phyloP scores from a whole-genome alignment of 1,139 yeast genomes.

The Zhuliangozyma blackwelliae region DNA sequence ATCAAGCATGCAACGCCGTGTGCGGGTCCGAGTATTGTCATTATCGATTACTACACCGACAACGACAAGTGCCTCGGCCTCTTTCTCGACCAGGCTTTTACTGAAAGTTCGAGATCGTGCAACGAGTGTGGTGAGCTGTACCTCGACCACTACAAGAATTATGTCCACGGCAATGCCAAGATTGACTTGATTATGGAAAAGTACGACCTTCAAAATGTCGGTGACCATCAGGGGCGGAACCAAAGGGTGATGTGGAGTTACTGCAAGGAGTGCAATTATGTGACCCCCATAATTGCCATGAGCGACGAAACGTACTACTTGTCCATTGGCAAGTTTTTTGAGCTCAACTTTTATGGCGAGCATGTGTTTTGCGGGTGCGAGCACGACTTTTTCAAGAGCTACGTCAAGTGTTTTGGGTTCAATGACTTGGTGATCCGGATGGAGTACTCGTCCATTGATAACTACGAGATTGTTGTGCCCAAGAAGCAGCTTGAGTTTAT shows the following conservation, averaged over 20 bases:
- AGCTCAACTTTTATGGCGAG: slow-evolving; percentile 76
- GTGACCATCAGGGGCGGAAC: slow-evolving; percentile 27
- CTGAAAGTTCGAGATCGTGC: slow-evolving; percentile 65
- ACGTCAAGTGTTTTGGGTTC: slow-evolving; percentile 78
- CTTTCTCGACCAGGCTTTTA: slow-evolving; percentile 75
- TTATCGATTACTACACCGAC: slow-evolving; percentile 85
- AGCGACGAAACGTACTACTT: slow-evolving; percentile 85
- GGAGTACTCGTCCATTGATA: slow-evolving; percentile 72
- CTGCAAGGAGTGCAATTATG: slow-evolving; percentile 72
- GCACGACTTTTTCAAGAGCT: slow-evolving; percentile 78
- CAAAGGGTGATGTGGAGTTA: slow-evolving; percentile 85
- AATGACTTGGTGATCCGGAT: slow-evolving; percentile 75
- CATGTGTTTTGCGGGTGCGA: slow-evolving; percentile 46
- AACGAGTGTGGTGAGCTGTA: slow-evolving; percentile 74
- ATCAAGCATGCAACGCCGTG: slow-evolving; percentile 88
- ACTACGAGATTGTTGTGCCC: slow-evolving; percentile 77
- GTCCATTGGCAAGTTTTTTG: slow-evolving; percentile 90
- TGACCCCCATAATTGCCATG: slow-evolving; percentile 82
- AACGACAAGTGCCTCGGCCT: slow-evolving; percentile 88
- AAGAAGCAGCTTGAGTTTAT: slow-evolving; percentile 67
- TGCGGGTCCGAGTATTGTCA: slow-evolving; percentile 78
- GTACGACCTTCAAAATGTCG: slow-evolving; percentile 50
- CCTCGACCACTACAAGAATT: slow-evolving; percentile 76
- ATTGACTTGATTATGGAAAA: slow-evolving; percentile 73
- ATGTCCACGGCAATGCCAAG: slow-evolving; percentile 85